These are phyloP conservation scores for Arabidopsis arenosa DNA, from an alignment of 345 rosid species.

Conservation along the genomic window DNA sequence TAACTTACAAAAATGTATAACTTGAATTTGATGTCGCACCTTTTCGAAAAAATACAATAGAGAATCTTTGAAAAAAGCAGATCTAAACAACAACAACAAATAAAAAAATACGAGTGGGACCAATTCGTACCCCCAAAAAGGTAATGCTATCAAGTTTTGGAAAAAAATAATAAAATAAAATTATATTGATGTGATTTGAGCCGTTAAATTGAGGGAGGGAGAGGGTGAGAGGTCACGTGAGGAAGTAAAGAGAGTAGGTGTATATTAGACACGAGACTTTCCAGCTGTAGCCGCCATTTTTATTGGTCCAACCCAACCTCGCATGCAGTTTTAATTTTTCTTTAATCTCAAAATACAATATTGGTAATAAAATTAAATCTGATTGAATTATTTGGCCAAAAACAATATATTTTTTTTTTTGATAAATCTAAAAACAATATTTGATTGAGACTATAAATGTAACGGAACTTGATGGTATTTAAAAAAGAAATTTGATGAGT, in stretches of 20 bases:
- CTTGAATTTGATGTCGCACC: background rate
- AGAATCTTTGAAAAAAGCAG: background rate
- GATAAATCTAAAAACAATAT: too few species aligned
- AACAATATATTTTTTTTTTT: too few species aligned
- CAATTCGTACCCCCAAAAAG: too few species aligned
- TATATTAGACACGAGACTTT: conserved; percentile 13
- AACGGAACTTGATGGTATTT: too few species aligned
- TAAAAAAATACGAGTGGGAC: background rate
- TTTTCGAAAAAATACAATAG: background rate
- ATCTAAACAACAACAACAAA: background rate
- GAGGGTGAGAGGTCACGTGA: conserved; percentile 45
- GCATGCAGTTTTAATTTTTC: conserved; percentile 17
- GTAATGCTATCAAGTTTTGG: background rate
- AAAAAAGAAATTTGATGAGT: too few species aligned
- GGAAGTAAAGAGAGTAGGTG: conserved; percentile 36
- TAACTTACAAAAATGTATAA: background rate
- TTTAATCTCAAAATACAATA: too few species aligned
- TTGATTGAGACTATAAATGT: background rate
- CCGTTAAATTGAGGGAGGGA: conserved; percentile 27
- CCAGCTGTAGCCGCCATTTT: conserved; percentile 45
- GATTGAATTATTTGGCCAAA: too few species aligned
- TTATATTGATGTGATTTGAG: conserved; percentile 13
- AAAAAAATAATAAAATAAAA: background rate
- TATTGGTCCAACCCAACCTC: conserved; percentile 32
- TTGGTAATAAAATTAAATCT: too few species aligned